Base-by-base conservation (phyloP, 148 eudicot genomes). In the Rhododendron ferrugineum region DNA sequence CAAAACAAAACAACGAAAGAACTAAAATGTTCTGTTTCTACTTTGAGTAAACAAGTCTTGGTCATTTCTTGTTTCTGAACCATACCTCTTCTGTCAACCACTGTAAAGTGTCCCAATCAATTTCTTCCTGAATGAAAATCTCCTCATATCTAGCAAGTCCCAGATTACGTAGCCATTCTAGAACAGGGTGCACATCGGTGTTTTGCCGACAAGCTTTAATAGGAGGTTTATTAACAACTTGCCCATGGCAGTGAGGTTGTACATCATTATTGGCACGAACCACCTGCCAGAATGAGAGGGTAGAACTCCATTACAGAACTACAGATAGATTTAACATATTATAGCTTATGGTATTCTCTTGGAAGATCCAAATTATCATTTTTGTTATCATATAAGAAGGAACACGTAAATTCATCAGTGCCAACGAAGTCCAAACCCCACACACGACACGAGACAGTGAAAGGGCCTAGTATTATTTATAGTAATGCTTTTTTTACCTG, bases 31-130 rank as follows among this genome's bases (percentile, higher is more conserved):
- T 13, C 20, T 50, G 26, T 52, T 36, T 54, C 66, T 30, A 58
- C 3, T 32, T 16, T 30, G n/a, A 30, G 40, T 18, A 18, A 50
- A 16, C 42, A 30, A 28, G 34, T 79, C 60, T 18, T 15, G 37
- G 62, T 26, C 68, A 42, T 13, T 42, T 77, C 5, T 23, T 42
- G 74, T 15, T 81, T 60, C 50, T 82, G 36, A 87, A 56, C 76
- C 86, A 83, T 85, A 96, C 99, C 96, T 96, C 97, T 81, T 96
- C 99, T 82, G 95, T 95, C 88, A 96, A 81, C 90, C 93, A 92
- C 74, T 91, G 92, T 78, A 96, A 78, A 56, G 93, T 89, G 79
- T 92, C 98, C 99, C 97, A 95, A 37, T 95, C 98, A 85, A 96
- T 94, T 87, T 96, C 99, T 85, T 96, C 94, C 82, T 87, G 84